Percentiles rank a stretch among this genome's conserved stretches.
These are phyloP conservation scores for Coemansia sp. DNA, from an alignment of 192 early-diverging fungal species.

Conservation along the genomic window DNA sequence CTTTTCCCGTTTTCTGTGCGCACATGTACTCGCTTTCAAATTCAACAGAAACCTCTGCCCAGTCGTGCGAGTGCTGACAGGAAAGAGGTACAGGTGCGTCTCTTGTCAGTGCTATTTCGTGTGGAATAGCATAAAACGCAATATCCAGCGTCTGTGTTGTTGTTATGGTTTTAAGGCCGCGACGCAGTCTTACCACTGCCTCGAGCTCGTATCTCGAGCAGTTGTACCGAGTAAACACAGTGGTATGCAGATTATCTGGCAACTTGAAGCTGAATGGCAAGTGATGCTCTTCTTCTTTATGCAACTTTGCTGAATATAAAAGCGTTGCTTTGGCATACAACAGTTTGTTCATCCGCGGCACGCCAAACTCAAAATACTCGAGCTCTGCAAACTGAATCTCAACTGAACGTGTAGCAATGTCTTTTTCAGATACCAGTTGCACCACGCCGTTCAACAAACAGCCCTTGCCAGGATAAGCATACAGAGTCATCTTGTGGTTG, in stretches of 20 bases:
- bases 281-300: neutral
- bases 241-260: slow-evolving; percentile 3
- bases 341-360: slow-evolving; percentile 1
- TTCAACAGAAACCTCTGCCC: no score
- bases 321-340: neutral
- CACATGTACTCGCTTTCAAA: no score
- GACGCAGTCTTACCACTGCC: neutral
- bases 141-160: neutral
- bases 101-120: neutral
- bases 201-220: slow-evolving; percentile 3
- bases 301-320: neutral
- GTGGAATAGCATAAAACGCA: neutral
- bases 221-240: slow-evolving; percentile 1
- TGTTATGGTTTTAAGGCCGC: neutral
- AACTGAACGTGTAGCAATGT: neutral
- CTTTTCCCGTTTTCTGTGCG: no score
- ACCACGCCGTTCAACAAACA: neutral
- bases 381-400: slow-evolving; percentile 1
- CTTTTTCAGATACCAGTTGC: neutral
- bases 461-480: neutral
- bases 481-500: neutral
- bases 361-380: slow-evolving; percentile 11
- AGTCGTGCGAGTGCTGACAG: no score
- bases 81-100: neutral
- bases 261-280: neutral